phyloP scores from a whole-genome alignment of 2,329 filamentous ascomycete genomes.

The Ascochyta koolunga region DNA sequence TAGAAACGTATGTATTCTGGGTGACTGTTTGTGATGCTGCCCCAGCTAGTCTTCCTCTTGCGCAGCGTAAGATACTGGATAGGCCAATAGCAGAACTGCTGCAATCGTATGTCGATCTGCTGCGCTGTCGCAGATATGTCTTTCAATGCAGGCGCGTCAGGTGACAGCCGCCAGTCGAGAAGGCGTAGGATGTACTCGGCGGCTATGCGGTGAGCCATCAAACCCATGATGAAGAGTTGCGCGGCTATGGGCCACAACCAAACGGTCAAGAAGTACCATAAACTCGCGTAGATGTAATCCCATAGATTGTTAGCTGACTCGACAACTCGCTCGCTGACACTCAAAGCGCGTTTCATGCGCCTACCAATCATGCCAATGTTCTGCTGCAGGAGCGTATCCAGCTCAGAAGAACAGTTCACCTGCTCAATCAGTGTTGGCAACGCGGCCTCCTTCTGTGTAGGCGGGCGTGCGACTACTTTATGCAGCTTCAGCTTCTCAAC shows the following conservation, averaged over 20 bases:
- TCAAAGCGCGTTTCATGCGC: conserved; percentile 81
- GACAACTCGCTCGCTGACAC: conserved; percentile 91
- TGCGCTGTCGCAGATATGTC: conserved; percentile 96
- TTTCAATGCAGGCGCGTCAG: conserved; percentile 83
- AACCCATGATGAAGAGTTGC: conserved; percentile 71
- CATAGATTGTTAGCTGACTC: conserved; percentile 89
- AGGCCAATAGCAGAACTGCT: conserved; percentile 99
- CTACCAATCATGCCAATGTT: conserved; percentile 86
- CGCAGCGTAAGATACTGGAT: conserved; percentile 92
- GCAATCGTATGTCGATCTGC: conserved; percentile 93
- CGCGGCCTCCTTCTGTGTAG: conserved; percentile 82
- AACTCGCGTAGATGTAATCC: conserved; percentile 71
- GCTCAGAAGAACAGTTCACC: conserved; percentile 93
- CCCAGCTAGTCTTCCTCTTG: conserved; percentile 90
- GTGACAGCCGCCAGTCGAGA: conserved; percentile 80
- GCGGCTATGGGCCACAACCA: conserved; percentile 82
- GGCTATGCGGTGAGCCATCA: conserved; percentile 79
- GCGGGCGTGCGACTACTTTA: conserved; percentile 76
- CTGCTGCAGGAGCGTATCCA: conserved; percentile 83
- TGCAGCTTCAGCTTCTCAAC: conserved; percentile 89
- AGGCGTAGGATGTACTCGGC: conserved; percentile 80
- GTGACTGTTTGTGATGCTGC: conserved; percentile 92
- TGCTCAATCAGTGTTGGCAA: conserved; percentile 85
- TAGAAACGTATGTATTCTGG: conserved; percentile 99
- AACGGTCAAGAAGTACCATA: conserved; percentile 73